Base-by-base conservation (phyloP, 805 yeast species). In the Isabelozyma rhagii region DNA sequence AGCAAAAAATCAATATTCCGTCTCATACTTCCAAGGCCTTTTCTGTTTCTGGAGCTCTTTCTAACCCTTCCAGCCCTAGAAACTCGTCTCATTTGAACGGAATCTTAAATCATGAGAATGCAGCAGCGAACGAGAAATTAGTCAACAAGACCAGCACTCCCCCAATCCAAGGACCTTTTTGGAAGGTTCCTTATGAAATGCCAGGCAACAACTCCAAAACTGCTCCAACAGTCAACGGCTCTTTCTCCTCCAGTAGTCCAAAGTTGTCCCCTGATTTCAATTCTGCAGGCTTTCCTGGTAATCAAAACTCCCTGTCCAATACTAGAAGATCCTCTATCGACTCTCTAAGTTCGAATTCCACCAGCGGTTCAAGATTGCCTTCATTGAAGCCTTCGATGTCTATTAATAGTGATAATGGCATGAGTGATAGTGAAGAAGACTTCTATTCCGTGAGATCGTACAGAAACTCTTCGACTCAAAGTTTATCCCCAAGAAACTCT, bases 101-200 rank as follows among this genome's bases (percentile, higher is more conserved):
- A 18, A 29, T 45, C n/a, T 8, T 31, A 9, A 31, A 31, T 13
- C 36, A 31, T 13, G 36, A 31, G n/a, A 31, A 31, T 31, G 36
- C 36, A 10, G 36, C n/a, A 4, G 36, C 36, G 10, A 45, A 42
- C 17, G 34, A n/a, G n/a, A 44, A 45, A 6, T 45, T 41, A 29
- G 15, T 39, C 46, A 9, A 9, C 10, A 49, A 40, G 39, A 51
- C 48, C 34, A 56, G 52, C 34, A 56, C 63, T 21, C 64, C 74
- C 5, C 71, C 71, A 18, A 64, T 72, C 40, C 74, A 68, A 51
- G 69, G 68, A 8, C 79, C 78, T 8, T 80, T 82, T 62, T 82
- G 86, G 86, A 82, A 80, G 56, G 85, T 80, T 4, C 85, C 85
- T 6, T 79, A 79, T 57, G 83, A 80, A 52, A 75, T 80, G 77